phyloP scores from a whole-genome alignment of 139 green algal species.

The Auxenochlorella pyrenoidosa region DNA sequence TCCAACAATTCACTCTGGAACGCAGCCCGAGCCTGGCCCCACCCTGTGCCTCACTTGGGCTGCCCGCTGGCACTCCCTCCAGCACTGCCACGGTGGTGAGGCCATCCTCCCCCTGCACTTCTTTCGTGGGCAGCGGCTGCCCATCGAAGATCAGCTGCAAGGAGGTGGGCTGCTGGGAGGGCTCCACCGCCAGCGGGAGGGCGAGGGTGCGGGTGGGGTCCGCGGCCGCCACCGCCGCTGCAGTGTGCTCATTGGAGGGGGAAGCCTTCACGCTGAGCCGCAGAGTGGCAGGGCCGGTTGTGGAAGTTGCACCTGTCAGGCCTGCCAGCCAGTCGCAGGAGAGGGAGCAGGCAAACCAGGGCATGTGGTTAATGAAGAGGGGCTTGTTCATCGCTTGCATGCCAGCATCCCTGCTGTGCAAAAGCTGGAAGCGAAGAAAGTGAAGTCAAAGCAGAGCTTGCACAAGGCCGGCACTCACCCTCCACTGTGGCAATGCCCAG shows the following conservation, averaged over 20 bases:
- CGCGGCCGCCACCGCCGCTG: slow-evolving; percentile 30
- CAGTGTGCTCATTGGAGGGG: not conserved
- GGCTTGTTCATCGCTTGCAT: not conserved
- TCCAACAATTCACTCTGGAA: not conserved
- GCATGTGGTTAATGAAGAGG: not conserved
- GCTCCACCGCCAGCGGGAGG: slow-evolving; percentile 52
- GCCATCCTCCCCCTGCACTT: slow-evolving; percentile 34
- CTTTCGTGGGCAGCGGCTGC: slow-evolving; percentile 5
- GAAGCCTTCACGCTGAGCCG: slow-evolving; percentile 24
- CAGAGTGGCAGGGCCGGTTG: slow-evolving; percentile 4
- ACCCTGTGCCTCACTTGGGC: not conserved
- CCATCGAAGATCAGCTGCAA: slow-evolving; percentile 48
- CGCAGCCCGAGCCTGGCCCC: not conserved
- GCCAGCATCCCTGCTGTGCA: not conserved
- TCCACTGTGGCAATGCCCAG: slow-evolving; percentile 37
- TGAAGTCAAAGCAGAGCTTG: too few species aligned
- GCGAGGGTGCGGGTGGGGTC: not conserved
- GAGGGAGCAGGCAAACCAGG: not conserved
- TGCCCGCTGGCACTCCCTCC: slow-evolving; percentile 13
- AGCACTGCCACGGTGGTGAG: slow-evolving; percentile 1
- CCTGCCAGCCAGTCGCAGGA: not conserved
- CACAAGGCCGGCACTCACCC: slow-evolving; percentile 1
- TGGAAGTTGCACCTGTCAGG: not conserved
- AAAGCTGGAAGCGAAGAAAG: too few species aligned
- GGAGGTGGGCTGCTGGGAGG: slow-evolving; percentile 47